Evolutionary conservation across 352 stramenopile species (phyloP).

Genomic region (Phytophthora niederhauseri): DNA sequence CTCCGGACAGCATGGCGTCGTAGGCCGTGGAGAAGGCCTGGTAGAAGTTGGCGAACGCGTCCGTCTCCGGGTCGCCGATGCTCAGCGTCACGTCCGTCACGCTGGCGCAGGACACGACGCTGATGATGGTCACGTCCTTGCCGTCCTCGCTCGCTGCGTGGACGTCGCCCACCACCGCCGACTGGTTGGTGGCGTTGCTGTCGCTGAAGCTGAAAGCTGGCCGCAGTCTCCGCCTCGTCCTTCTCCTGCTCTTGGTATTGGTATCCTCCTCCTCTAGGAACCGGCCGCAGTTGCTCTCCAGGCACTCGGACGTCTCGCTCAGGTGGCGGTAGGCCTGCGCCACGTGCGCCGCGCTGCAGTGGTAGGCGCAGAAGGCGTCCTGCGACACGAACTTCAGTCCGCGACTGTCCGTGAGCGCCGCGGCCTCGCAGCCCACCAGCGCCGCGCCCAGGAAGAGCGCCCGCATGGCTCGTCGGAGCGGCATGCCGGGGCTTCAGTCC

Average conservation of each 20-base stretch:
- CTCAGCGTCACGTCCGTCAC: slow-evolving; percentile 50
- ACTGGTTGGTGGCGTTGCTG: slow-evolving; percentile 14
- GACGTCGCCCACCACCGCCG: slow-evolving; percentile 34
- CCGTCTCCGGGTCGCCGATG: slow-evolving; percentile 47
- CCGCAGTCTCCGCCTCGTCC: slow-evolving; percentile 20
- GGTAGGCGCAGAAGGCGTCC: slow-evolving; percentile 62
- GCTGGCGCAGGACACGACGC: slow-evolving; percentile 52
- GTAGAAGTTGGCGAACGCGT: slow-evolving; percentile 64
- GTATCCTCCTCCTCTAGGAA: slow-evolving; percentile 22
- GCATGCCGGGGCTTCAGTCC: slow-evolving; percentile 27
- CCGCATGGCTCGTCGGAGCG: slow-evolving; percentile 23
- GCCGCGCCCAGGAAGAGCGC: slow-evolving; percentile 21
- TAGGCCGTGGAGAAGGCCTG: slow-evolving; percentile 62
- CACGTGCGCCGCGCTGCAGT: slow-evolving; percentile 62
- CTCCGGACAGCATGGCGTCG: slow-evolving; percentile 61
- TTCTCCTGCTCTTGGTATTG: not conserved
- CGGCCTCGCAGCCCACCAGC: not conserved
- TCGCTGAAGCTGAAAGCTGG: slow-evolving; percentile 37
- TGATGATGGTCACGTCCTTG: slow-evolving; percentile 60
- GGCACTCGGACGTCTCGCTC: slow-evolving; percentile 43
- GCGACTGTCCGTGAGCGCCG: slow-evolving; percentile 30
- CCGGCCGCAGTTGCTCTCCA: slow-evolving; percentile 29
- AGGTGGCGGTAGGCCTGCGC: slow-evolving; percentile 48
- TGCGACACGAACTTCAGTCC: slow-evolving; percentile 55
- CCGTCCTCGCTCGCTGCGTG: slow-evolving; percentile 38